Percentiles rank a stretch among this genome's conserved stretches.
phyloP scores from a whole-genome alignment of 805 yeast species.

The Wickerhamiella hasegawae region DNA sequence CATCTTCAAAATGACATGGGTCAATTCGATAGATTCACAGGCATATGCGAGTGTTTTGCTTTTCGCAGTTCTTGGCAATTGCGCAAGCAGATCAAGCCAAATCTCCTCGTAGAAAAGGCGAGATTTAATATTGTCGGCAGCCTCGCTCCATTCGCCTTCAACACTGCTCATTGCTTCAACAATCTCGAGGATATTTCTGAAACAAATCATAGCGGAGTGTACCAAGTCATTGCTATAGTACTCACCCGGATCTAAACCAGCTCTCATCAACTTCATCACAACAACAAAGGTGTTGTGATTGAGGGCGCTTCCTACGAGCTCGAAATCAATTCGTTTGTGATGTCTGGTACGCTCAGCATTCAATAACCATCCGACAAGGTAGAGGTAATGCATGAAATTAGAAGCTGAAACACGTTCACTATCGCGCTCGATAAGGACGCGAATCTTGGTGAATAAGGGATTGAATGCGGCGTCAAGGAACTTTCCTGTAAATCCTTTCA shows the following conservation, averaged over 20 bases:
- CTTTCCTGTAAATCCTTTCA: conserved; percentile 34
- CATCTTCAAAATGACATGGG: conserved; percentile 47
- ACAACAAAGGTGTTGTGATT: conserved; percentile 45
- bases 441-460: conserved; percentile 38
- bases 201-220: conserved; percentile 54
- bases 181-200: conserved; percentile 41
- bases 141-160: conserved; percentile 32
- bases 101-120: conserved; percentile 55
- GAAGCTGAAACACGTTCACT: conserved; percentile 18
- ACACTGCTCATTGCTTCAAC: conserved; percentile 28
- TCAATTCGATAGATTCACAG: conserved; percentile 43
- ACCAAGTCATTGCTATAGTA: conserved; percentile 37
- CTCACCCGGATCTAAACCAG: conserved; percentile 20
- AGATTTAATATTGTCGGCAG: conserved; percentile 44
- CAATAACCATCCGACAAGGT: conserved; percentile 60
- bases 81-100: conserved; percentile 38
- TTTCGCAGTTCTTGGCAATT: conserved; percentile 46
- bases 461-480: conserved; percentile 67
- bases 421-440: conserved; percentile 31
- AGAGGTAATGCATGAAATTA: conserved; percentile 33
- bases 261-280: conserved; percentile 28
- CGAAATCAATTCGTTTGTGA: conserved; percentile 17
- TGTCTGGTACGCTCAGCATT: conserved; percentile 36
- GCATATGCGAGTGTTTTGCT: conserved; percentile 49
- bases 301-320: conserved; percentile 28